Evolutionary conservation across 805 yeast genomes (phyloP), one percentile per base, ranked within the genome.

Genomic region (Saccharomycopsis sp.): DNA sequence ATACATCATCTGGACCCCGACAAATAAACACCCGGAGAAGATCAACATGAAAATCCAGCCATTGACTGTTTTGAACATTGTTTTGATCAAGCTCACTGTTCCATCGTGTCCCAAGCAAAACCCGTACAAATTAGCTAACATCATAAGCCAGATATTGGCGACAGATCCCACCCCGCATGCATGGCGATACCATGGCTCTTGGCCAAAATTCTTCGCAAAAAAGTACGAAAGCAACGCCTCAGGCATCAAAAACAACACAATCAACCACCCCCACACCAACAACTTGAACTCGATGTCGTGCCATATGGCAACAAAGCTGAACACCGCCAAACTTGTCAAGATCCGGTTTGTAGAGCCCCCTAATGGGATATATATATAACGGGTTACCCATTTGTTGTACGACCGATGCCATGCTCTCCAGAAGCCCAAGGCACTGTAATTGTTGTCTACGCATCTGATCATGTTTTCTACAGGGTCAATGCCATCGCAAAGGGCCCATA

Each of bases 401-500:
- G 96, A 86, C 67, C 98, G 81, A 71, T 94, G 99, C 99, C 99
- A 94, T 2, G 97, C 96, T 68, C 98, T 80, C 99, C 99, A 94
- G 70, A 94, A 94, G n/a, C 94, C 90, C 61, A 89, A 71, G 0
- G 97, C 94, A 37, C 96, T 87, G 70, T 85, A 94, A 71, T 94
- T 94, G 71, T 94, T 90, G 69, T 90, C 88, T 83, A 94, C 89
- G 68, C 98, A 91, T 59, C 99, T 77, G 57, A 94, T 84, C 98
- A 94, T 94, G 67, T 94, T 94, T 68, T 94, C 99, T 1, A 99
- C 98, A 0, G 98, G 89, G 67, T 94, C 98, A 55, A 92, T 89
- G 0, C 88, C 89, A 70, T 94, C 99, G n/a, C 89, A 64, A 58
- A 94, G 73, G 5, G 94, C 80, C 99, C 99, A 94, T 63, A 92